A percentile compares a stretch with the other conserved stretches of the same genome.
Conservation (phyloP, 192 early-diverging fungal genomes). For the Backusella tuberculispora region DNA sequence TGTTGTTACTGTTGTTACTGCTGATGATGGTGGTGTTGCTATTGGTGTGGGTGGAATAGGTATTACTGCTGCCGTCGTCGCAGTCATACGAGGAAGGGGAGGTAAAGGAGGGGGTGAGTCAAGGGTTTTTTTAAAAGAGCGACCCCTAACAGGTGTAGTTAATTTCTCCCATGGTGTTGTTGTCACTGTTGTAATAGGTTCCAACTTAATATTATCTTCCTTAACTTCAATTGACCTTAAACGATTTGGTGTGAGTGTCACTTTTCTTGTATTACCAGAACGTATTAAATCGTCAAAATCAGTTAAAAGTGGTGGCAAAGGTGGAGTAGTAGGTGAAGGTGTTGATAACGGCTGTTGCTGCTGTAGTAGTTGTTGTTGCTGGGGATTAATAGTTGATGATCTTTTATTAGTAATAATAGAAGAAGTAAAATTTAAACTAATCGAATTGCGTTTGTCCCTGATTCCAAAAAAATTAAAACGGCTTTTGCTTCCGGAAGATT, state of each 20-base stretch:
- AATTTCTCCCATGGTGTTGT: slow-evolving; percentile 5
- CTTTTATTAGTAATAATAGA: neutral
- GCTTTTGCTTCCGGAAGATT: slow-evolving; percentile 30
- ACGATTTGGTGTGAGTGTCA: slow-evolving; percentile 64
- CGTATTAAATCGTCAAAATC: slow-evolving; percentile 59
- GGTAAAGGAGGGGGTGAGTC: slow-evolving; percentile 14
- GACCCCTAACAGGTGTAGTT: neutral
- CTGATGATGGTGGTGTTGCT: slow-evolving; percentile 10
- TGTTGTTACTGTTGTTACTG: slow-evolving; percentile 11
- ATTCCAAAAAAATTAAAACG: slow-evolving; percentile 33
- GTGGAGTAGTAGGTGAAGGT: slow-evolving; percentile 1
- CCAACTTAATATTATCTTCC: neutral
- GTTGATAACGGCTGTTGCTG: neutral
- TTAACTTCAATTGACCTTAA: slow-evolving; percentile 57
- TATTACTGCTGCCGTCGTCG: neutral
- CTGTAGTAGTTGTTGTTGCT: neutral
- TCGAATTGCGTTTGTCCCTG: slow-evolving; percentile 25
- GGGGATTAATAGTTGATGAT: neutral
- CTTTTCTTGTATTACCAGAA: slow-evolving; percentile 59
- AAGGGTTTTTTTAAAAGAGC: neutral
- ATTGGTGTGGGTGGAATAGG: neutral
- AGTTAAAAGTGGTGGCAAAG: slow-evolving; percentile 14
- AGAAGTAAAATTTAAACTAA: slow-evolving; percentile 14
- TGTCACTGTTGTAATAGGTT: neutral
- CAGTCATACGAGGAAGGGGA: neutral